Evolutionary conservation across 2,329 filamentous ascomycete species (phyloP).

Genomic region (Rugonectria rugulosa): DNA sequence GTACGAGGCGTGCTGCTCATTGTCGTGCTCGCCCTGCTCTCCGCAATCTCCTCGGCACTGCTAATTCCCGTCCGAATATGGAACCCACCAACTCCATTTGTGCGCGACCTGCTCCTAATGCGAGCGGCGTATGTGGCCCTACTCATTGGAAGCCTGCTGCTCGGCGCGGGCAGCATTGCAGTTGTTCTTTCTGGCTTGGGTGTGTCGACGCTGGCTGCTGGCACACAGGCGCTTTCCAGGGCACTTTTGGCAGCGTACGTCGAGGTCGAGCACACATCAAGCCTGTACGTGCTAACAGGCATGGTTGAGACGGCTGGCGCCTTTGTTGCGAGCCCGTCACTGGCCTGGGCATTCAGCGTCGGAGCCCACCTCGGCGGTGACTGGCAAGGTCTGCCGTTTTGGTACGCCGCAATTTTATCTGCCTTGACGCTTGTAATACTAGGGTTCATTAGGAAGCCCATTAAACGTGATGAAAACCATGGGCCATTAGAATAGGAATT

Average conservation of each 20-base stretch:
- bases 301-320: not conserved
- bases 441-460: not conserved
- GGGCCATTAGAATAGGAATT: not conserved
- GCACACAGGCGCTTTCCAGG: not conserved
- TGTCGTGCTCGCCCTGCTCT: not conserved
- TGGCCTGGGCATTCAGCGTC: not conserved
- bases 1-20: not conserved
- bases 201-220: not conserved
- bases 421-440: not conserved
- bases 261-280: not conserved
- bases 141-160: not conserved
- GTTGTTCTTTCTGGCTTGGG: not conserved
- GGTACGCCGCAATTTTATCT: not conserved
- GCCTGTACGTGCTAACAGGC: slow-evolving; percentile 1
- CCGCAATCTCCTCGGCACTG: not conserved
- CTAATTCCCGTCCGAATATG: not conserved
- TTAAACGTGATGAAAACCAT: not conserved
- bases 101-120: not conserved
- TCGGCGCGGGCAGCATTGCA: not conserved
- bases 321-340: not conserved
- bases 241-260: not conserved
- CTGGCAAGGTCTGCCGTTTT: slow-evolving; percentile 2
- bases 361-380: not conserved
- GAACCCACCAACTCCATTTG: not conserved
- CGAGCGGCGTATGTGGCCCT: not conserved